Base-by-base conservation (phyloP, 345 rosid species). In the Eutrema heterophyllum region DNA sequence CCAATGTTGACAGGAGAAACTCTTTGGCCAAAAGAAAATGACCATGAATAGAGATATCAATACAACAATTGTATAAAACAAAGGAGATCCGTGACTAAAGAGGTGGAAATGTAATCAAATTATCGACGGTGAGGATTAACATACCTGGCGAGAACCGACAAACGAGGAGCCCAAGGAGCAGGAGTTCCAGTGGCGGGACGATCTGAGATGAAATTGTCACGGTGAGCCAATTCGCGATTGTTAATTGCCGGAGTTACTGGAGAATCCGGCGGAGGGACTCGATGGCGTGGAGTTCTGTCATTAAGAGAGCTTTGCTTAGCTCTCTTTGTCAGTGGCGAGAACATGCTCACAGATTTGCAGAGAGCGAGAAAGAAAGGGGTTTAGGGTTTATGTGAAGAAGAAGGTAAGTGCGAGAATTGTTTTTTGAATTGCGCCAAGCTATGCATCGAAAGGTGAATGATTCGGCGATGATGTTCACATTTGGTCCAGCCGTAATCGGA, bases 71-170 rank as follows among this genome's bases (percentile, higher is more conserved):
- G 24, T 21, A 21, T 21, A 21, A 21, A 21, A 21, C 24, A 21
- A 21, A 21, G 24, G 2, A 21, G 63, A 65, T 12, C 57, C 32
- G 46, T 12, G 46, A 56, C 43, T 32, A 29, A 15, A 45, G 7
- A 41, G 12, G 13, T 55, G 0, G 39, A 46, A 63, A 69, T 62
- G 75, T 35, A 62, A 64, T 49, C 36, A 38, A n/a, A 38, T 3
- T 4, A 3, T 8, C 3, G n/a, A 50, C 35, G 27, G 76, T 18
- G 67, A 38, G 51, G 6, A 26, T 36, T 15, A 2, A 12, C 10
- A 26, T 74, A 94, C 98, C 97, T 84, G 70, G 98, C 93, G 46
- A 94, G 94, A 73, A 89, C 90, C 14, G 97, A 94, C 33, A 94
- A 78, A 77, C 90, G 96, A 64, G 96, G 85, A 46, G 89, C 95